Base-by-base conservation (phyloP, 2,329 filamentous ascomycete genomes). In the Aureobasidium melanogenum region DNA sequence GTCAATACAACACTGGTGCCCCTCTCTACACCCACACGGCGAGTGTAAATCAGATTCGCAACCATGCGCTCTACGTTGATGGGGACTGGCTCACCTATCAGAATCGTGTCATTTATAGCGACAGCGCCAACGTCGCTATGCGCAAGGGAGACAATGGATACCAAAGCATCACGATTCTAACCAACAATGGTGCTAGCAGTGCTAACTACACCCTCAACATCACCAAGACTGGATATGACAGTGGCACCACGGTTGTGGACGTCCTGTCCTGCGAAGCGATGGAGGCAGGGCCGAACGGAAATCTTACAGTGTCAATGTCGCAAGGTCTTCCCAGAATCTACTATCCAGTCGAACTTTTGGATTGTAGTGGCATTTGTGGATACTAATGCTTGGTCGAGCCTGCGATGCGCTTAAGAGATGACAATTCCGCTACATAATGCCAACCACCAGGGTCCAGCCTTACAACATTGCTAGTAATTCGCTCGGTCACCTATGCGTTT, bases 31-130 rank as follows among this genome's bases (percentile, higher is more conserved):
- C 69, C 19, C 63, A 75, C 24, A 65, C 83, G 19, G 65, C 68
- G 3, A 72, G 67, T 5, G 68, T 83, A 26, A 85, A 85, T 68
- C 72, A 74, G 52, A 74, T 84, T 47, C 81, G 83, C 36, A 75
- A 70, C 69, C 70, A 75, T 50, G 75, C 76, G 19, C 76, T 78
- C 51, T 66, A 68, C 57, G 69, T 74, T 10, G 73, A 74, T 47
- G 62, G 6, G 28, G 63, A 64, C 10, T 81, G 79, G 64, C 65
- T 78, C 5, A 70, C 69, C 6, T 77, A 74, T 65, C 71, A 73
- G 63, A 75, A 73, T 39, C 69, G 68, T 46, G 66, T 74, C 2
- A 65, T 76, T 57, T 76, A 76, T 66, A 73, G 72, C 17, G 75
- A 78, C 66, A 67, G 64, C 56, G 69, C 72, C 64, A 75, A 69